Base-by-base conservation (phyloP, 2,329 filamentous ascomycete genomes). In the Alternaria brassicae region DNA sequence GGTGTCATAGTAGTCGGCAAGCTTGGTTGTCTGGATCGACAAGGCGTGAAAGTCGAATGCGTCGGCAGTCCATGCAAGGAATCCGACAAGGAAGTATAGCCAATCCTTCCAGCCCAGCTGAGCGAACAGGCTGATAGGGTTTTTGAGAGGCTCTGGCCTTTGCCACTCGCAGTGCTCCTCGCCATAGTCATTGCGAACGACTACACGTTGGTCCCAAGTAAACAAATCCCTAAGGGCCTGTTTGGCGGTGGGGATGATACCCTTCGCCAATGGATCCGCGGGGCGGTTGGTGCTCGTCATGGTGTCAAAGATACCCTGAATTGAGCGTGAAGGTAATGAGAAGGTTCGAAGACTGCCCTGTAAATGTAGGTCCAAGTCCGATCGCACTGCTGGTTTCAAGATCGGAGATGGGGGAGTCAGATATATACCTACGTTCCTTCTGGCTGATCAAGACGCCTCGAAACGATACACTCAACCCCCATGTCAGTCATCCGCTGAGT, bases 31-130 rank as follows among this genome's bases (percentile, higher is more conserved):
- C 75, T 93, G 91, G 64, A 94, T 91, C 4, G 88, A 91, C 8
- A 94, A 83, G 25, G 91, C 89, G 77, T 93, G 90, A 74, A 93
- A 94, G 77, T 93, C 91, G 74, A 93, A 94, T 3, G 91, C 91
- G 75, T 94, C 91, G 56, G 90, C 91, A 1, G 87, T 90, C 91
- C 91, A 94, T 15, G 90, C 88, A 32, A 84, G 77, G 72, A 93
- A 88, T 3, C 90, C 91, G 10, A 92, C 89, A 39, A 90, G 64
- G 79, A 94, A 82, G 80, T 91, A 93, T 15, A 91, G 72, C 91
- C 91, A 94, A 72, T 90, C 88, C 60, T 83, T 85, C 23, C 81
- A 80, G 3, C 82, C 84, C 15, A 95, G 83, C 77, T 88, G 84
- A 27, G 82, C 83, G 61, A 92, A 81, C 28, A 94, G 82, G 36